Percentiles rank a stretch among this genome's conserved stretches.
Conservation (phyloP, 805 yeast genomes). For the Wickerhamiella vanderwaltii region DNA sequence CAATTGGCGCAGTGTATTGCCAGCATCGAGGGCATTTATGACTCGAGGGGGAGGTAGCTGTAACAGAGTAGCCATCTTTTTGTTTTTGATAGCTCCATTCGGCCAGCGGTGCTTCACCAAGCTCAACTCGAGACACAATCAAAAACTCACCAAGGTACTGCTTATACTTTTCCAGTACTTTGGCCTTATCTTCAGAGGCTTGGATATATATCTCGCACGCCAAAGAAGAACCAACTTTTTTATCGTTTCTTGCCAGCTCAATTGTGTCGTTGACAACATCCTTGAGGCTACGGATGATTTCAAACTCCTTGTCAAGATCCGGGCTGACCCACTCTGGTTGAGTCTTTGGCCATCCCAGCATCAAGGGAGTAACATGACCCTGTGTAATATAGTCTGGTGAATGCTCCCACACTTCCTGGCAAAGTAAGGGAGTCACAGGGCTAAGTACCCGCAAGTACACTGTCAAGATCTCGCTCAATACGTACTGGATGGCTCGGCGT, state of each 20-base stretch:
- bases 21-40: constrained; percentile 90
- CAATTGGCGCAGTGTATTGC: constrained; percentile 50
- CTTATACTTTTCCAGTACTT: constrained; percentile 21
- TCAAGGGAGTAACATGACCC: constrained; percentile 35
- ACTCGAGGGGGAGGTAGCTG: constrained; percentile 35
- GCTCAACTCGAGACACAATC: constrained; percentile 48
- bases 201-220: constrained; percentile 41
- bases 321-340: constrained; percentile 30
- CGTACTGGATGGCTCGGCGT: constrained; percentile 55
- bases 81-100: constrained; percentile 28
- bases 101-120: constrained; percentile 24
- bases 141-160: constrained; percentile 46
- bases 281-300: constrained; percentile 36
- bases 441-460: constrained; percentile 56
- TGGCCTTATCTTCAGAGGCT: constrained; percentile 15
- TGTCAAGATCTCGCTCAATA: constrained; percentile 41
- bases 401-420: constrained; percentile 80
- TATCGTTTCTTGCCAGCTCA: constrained; percentile 45
- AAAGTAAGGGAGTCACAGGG: constrained; percentile 71
- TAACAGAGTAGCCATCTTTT: constrained; percentile 26
- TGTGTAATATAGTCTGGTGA: constrained; percentile 30
- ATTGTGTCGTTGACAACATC: constrained; percentile 39
- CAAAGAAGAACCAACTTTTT: constrained; percentile 38
- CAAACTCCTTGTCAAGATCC: constrained; percentile 33
- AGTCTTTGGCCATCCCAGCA: constrained; percentile 33